A percentile compares a stretch with the other conserved stretches of the same genome.
phyloP scores from a whole-genome alignment of 352 stramenopile genomes.

The Aphanomyces invadans region DNA sequence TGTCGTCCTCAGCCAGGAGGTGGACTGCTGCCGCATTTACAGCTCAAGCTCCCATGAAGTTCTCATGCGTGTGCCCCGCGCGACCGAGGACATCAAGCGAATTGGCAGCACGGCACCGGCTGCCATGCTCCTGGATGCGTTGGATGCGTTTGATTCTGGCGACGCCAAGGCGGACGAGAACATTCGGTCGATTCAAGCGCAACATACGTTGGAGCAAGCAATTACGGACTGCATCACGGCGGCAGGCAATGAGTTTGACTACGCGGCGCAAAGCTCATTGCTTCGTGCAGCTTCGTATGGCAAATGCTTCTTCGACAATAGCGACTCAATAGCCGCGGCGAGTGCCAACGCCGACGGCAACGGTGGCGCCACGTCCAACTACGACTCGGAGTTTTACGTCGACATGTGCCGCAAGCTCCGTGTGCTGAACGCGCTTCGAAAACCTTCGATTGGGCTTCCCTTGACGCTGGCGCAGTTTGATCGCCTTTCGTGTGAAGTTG shows the following conservation, averaged over 20 bases:
- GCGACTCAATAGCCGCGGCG: neutral
- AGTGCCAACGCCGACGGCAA: too few relatives aligned
- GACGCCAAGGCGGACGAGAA: slow-evolving; percentile 85
- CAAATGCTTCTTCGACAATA: slow-evolving; percentile 77
- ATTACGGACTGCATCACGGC: slow-evolving; percentile 85
- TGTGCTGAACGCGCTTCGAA: slow-evolving; percentile 84
- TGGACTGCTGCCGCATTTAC: slow-evolving; percentile 51
- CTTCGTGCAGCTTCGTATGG: slow-evolving; percentile 83
- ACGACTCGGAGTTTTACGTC: slow-evolving; percentile 81
- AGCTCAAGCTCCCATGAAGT: slow-evolving; percentile 69
- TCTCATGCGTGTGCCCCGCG: slow-evolving; percentile 75
- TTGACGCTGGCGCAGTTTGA: slow-evolving; percentile 78
- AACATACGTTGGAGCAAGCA: slow-evolving; percentile 69
- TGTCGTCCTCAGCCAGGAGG: slow-evolving; percentile 54
- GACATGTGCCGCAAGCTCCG: slow-evolving; percentile 84
- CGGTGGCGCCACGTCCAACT: slow-evolving; percentile 30
- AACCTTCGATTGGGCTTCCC: slow-evolving; percentile 70
- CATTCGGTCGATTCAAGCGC: slow-evolving; percentile 80
- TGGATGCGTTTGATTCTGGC: slow-evolving; percentile 82
- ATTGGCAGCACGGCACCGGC: slow-evolving; percentile 81
- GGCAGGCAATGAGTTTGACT: slow-evolving; percentile 82
- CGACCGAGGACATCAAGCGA: slow-evolving; percentile 80
- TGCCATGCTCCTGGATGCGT: slow-evolving; percentile 86
- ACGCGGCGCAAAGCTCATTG: slow-evolving; percentile 63
- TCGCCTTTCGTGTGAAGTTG: slow-evolving; percentile 70